Percentiles rank a stretch among this genome's conserved stretches.
These are phyloP conservation scores for Auricularia cornea DNA, from an alignment of 768 basidiomycete species.

Conservation along the genomic window DNA sequence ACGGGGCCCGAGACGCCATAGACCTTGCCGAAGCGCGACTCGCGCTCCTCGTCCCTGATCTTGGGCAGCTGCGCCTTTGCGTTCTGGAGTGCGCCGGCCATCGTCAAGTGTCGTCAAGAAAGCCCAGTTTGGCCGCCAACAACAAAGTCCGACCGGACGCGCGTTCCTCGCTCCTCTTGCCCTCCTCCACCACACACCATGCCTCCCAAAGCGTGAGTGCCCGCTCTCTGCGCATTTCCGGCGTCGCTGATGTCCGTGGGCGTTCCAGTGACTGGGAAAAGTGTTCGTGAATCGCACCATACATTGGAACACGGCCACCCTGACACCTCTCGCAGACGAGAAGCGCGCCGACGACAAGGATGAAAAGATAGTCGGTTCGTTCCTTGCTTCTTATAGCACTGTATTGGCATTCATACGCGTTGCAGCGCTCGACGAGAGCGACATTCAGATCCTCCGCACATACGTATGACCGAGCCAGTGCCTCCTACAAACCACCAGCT, in stretches of 20 bases:
- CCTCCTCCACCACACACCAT: slow-evolving; percentile 37
- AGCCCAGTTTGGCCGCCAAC: neutral
- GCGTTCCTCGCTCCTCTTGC: slow-evolving; percentile 13
- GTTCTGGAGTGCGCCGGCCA: slow-evolving; percentile 92
- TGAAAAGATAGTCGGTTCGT: slow-evolving; percentile 83
- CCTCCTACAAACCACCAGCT: neutral
- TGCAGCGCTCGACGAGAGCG: slow-evolving; percentile 89
- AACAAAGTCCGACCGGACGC: neutral
- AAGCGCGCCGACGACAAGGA: slow-evolving; percentile 84
- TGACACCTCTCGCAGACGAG: slow-evolving; percentile 45
- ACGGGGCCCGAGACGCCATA: slow-evolving; percentile 97
- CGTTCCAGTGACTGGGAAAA: slow-evolving; percentile 91
- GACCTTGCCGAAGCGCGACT: slow-evolving; percentile 80
- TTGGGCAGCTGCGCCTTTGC: slow-evolving; percentile 82
- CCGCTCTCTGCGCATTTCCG: neutral
- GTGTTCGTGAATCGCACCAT: slow-evolving; percentile 40
- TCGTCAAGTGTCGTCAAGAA: slow-evolving; percentile 21
- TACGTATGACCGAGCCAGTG: slow-evolving; percentile 50
- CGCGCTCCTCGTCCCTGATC: slow-evolving; percentile 84
- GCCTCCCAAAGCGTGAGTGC: slow-evolving; percentile 92
- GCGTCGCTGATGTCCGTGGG: slow-evolving; percentile 6
- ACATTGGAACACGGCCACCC: neutral
- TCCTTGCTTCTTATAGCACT: neutral
- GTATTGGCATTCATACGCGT: slow-evolving; percentile 2
- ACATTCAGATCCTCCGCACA: slow-evolving; percentile 98